Conservation (phyloP, 345 rosid genomes). For the Euphorbia lathyris region DNA sequence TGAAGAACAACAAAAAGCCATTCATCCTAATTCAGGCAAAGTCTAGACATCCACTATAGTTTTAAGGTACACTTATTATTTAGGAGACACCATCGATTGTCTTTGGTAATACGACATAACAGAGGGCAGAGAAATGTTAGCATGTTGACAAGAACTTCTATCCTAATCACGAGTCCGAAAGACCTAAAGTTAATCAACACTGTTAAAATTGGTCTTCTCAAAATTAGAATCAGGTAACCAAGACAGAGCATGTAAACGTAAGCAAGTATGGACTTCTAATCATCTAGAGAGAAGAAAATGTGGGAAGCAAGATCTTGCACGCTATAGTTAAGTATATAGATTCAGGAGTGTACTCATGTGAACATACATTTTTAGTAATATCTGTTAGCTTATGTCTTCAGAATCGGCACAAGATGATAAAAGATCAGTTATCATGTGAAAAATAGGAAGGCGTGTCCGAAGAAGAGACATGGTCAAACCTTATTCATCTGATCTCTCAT, state of each 20-base stretch:
- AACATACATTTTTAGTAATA: neutral
- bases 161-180: neutral
- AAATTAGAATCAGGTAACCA: neutral
- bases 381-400: neutral
- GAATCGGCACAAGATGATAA: neutral
- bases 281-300: too few relatives aligned
- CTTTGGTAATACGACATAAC: neutral
- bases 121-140: neutral
- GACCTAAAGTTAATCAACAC: neutral
- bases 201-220: neutral
- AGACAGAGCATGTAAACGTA: neutral
- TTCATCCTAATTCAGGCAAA: neutral
- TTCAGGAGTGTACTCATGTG: too few relatives aligned
- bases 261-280: too few relatives aligned
- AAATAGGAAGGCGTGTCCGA: neutral
- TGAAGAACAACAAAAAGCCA: neutral
- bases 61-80: neutral
- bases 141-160: neutral
- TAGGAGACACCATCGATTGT: neutral
- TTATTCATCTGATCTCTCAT: conserved; percentile 49
- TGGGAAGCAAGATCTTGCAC: too few relatives aligned
- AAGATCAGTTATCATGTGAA: too few relatives aligned
- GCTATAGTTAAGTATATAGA: too few relatives aligned
- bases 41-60: neutral
- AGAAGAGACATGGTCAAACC: conserved; percentile 39